Evolutionary conservation across 805 yeast species (phyloP), one percentile per base, ranked within the genome.

Genomic region (Hanseniaspora nectarophila): DNA sequence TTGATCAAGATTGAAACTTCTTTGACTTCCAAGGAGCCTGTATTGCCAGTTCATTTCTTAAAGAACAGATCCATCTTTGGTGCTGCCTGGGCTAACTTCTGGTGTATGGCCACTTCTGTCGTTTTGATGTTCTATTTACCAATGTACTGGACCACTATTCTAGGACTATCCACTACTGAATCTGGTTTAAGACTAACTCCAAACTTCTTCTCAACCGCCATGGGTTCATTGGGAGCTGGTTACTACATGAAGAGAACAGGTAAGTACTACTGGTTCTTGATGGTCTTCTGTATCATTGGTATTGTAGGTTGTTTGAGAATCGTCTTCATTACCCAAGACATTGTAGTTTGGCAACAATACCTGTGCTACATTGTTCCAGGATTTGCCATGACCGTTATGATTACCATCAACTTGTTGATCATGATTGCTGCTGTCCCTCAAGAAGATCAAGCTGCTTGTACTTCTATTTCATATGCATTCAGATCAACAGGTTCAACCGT

Each of bases 381-480:
- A 1, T 60, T 75, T 53, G 81, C 82, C 0, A 74, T 74, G 56
- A 67, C 85, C 0, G 71, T 76, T 2, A 70, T 81, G 64, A 70
- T 82, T 57, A 82, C 88, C 0, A 77, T 81, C 12, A 80, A 86
- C 0, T 68, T 82, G 43, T 64, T 82, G 21, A 77, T 87, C 1
- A 73, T 81, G 68, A 81, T 82, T 56, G 83, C 88, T 1, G 79
- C 87, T 1, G 88, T 80, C 9, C 86, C 87, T 2, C 64, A 71
- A 35, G 76, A 79, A 53, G 74, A 72, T 57, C 89, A 82, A 61
- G 95, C 96, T 1, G 75, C 87, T 20, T 82, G 90, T 2, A 88
- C 96, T 0, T 85, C 95, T 0, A 84, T 89, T 54, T 95, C 86
- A 61, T 88, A 89, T 63, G 88, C 89, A 0, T 86, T 84, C 70